Evolutionary conservation across 2,329 filamentous ascomycete genomes (phyloP), one percentile per base, ranked within the genome.

Genomic region (Colletotrichum cordylinicola): DNA sequence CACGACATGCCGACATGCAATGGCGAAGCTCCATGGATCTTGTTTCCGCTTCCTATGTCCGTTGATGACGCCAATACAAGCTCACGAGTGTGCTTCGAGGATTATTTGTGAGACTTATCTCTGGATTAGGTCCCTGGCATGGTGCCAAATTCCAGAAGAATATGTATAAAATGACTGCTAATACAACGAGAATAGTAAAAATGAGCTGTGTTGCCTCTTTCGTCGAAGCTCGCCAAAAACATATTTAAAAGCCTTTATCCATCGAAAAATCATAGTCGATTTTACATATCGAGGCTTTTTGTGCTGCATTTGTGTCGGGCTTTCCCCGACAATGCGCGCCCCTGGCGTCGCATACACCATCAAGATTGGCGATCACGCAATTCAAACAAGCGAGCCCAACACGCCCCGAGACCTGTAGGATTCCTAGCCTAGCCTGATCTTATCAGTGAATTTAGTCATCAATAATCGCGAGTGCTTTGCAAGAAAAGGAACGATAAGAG

Each of bases 1-100:
- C 70, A 69, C 65, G 65, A 73, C 70, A 68, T 73, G 70, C 65
- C 56, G 65, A 69, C 55, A 31, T 24, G 70, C 56, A 66, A 73
- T 73, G 8, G 65, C 70, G 70, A 55, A 18, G 35, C 29, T 55
- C 8, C 16, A 29, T 13, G 8, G 10, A 52, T 52, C 10, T 21
- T 21, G 12, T 21, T 52, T 8, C 12, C n/a, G 43, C 43, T 24
- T 52, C 43, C 6, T 52, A 52, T 21, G 6, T 8, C 10, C n/a
- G 10, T 21, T 1, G 8, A 52, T 4, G 2, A 13, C 21, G n/a
- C n/a, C 10, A 24, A 24, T 24, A 4, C n/a, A 52, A 4, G n/a
- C 10, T 8, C 10, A 6, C 3, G 10, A 48, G 18, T 18, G 18
- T 18, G 3, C 9, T 12, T 7, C 12, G 9, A n/a, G 9, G n/a